Base-by-base conservation (phyloP, 495 filamentous ascomycete genomes). In the Neurospora terricola region DNA sequence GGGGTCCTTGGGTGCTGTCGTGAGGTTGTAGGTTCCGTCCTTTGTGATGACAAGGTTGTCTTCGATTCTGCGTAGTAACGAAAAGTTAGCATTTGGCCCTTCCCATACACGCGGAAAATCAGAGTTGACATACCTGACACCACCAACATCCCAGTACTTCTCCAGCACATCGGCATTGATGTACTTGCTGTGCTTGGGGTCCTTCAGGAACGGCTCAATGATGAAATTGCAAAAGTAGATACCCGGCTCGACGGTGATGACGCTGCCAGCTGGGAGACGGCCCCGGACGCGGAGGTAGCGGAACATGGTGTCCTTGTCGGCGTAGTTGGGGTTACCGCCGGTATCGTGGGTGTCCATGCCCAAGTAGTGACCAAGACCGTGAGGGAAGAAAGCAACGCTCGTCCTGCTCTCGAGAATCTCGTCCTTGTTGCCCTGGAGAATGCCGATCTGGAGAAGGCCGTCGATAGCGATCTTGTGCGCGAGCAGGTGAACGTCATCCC, bases 301-400 rank as follows among this genome's bases (percentile, higher is more conserved):
- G 80, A 96, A 97, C 88, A 98, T 91, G 54, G 88, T 80, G 81
- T 99, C 94, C 75, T 85, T 82, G 77, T 98, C 96, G 48, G 84
- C 84, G 75, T 97, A 97, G 80, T 97, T 92, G 3, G 94, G 87
- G 79, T 96, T 89, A 23, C 94, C 94, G 72, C 94, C 94, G 1
- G 91, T 92, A 78, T 98, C 94, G 82, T 98, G 94, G 8, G 93
- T 97, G 81, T 98, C 94, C 91, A 98, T 92, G 69, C 94, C 94
- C 10, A 98, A 85, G 76, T 96, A 95, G 79, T 98, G 94, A 0
- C 94, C 94, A 5, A 98, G 85, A 7, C 94, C 94, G 78, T 98
- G 94, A 5, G 94, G 94, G 79, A 97, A 92, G 84, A 98, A 98
- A 7, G 94, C 93, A 3, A 91, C 90, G 75, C 91, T 94, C 45